Conservation (phyloP, 2,329 filamentous ascomycete genomes). For the Colletotrichum orbiculare region DNA sequence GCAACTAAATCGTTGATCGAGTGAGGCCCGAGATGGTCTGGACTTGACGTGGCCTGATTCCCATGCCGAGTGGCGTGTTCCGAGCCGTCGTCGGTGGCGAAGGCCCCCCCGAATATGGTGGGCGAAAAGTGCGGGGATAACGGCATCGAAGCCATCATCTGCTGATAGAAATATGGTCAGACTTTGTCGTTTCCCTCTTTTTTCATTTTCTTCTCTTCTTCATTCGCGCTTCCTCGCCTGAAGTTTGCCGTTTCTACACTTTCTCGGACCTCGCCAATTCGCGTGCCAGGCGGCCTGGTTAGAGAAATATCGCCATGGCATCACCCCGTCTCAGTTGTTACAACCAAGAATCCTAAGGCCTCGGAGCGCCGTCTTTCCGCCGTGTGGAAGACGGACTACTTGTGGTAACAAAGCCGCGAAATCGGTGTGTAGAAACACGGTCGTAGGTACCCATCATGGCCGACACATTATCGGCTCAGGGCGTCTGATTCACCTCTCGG, state of each 20-base stretch:
- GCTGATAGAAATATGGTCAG: conserved; percentile 36
- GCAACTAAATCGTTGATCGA: conserved; percentile 13
- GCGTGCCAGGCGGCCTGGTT: conserved; percentile 8
- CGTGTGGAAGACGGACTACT: no score
- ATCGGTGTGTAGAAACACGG: no score
- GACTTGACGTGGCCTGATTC: conserved; percentile 31
- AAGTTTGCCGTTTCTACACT: not conserved
- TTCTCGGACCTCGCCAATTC: conserved; percentile 4
- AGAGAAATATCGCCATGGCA: conserved; percentile 11
- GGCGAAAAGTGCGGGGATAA: conserved; percentile 32
- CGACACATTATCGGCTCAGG: no score
- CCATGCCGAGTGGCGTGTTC: conserved; percentile 32
- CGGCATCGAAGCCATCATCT: conserved; percentile 34
- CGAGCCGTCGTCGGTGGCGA: conserved; percentile 27
- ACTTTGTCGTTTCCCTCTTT: conserved; percentile 11
- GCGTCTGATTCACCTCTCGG: no score
- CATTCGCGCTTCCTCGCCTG: not conserved
- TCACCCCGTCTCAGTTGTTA: conserved; percentile 17
- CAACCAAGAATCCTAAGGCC: not conserved
- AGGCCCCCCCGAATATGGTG: conserved; percentile 26
- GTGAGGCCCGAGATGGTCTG: conserved; percentile 24
- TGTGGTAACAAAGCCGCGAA: no score
- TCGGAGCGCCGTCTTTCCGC: no score
- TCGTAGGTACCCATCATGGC: no score
- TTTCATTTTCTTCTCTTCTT: not conserved